phyloP scores from a whole-genome alignment of 768 basidiomycete genomes.

The Mycena crocata region DNA sequence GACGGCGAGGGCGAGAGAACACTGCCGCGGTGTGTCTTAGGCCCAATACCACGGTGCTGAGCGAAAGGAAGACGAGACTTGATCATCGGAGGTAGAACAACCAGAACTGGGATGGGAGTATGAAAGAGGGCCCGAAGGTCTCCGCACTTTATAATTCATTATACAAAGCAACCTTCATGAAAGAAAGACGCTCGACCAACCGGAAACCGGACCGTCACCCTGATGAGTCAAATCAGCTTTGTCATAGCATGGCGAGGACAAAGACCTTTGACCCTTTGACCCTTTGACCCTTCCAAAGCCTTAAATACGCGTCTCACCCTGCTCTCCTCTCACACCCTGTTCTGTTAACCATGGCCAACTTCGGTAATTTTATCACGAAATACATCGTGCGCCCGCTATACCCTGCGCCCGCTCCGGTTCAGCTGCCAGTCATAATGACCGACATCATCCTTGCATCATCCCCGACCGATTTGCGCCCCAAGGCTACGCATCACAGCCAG shows the following conservation, averaged over 20 bases:
- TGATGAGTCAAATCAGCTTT: no score
- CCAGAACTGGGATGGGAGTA: background rate
- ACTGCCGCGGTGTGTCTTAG: background rate
- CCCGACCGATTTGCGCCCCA: slow-evolving; percentile 3
- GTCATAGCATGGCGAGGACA: no score
- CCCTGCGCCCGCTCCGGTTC: background rate
- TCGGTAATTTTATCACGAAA: background rate
- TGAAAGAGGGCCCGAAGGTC: background rate
- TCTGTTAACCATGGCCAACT: slow-evolving; percentile 15
- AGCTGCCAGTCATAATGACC: slow-evolving; percentile 8
- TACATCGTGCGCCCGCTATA: background rate
- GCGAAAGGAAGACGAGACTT: slow-evolving; percentile 14
- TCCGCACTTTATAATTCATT: background rate
- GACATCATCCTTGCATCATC: background rate
- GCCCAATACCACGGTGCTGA: slow-evolving; percentile 15
- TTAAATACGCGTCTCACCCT: background rate
- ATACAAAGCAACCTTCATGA: background rate
- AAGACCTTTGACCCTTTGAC: no score
- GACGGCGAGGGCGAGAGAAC: slow-evolving; percentile 15
- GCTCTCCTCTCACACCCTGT: background rate
- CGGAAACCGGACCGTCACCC: no score
- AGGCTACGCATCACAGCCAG: no score
- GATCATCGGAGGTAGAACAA: slow-evolving; percentile 1
- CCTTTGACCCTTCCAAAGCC: background rate
- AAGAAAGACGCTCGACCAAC: no score